Conservation (phyloP, 257 asterid genomes). For the Capsicum rhomboideum region DNA sequence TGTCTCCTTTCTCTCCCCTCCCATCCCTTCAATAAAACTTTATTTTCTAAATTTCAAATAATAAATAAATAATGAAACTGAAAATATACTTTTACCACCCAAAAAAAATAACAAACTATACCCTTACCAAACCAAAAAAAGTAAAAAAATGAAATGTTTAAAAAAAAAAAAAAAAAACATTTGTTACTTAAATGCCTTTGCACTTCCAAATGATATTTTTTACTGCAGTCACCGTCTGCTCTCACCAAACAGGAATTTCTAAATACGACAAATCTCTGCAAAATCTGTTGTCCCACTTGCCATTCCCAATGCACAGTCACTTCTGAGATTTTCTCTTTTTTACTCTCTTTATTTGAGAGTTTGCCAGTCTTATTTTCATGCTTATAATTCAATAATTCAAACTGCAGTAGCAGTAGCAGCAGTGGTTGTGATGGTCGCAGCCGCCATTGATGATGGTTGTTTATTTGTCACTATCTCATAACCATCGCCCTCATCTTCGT, state of each 20-base stretch:
- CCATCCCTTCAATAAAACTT: background rate
- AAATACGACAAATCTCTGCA: slow-evolving; percentile 2
- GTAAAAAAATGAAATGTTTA: background rate
- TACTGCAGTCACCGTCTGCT: slow-evolving; percentile 6
- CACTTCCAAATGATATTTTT: background rate
- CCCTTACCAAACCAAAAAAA: background rate
- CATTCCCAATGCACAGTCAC: slow-evolving; percentile 6
- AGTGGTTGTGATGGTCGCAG: slow-evolving; percentile 18
- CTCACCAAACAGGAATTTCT: slow-evolving; percentile 5
- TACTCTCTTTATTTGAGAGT: background rate
- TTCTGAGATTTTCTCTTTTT: background rate
- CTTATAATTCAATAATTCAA: background rate
- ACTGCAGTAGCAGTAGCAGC: background rate
- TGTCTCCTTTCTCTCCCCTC: background rate
- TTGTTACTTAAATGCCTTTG: background rate
- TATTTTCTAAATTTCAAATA: background rate
- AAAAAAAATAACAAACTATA: background rate
- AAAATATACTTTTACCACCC: background rate
- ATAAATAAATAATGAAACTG: slow-evolving; percentile 8
- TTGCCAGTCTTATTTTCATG: background rate
- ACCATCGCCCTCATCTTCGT: slow-evolving; percentile 40
- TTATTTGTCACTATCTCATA: slow-evolving; percentile 63
- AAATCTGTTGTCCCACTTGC: slow-evolving; percentile 18
- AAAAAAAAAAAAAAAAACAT: background rate
- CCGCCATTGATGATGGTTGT: slow-evolving; percentile 29